Conservation (phyloP, 1,139 yeast species). For the Debaryomyces sp. region DNA sequence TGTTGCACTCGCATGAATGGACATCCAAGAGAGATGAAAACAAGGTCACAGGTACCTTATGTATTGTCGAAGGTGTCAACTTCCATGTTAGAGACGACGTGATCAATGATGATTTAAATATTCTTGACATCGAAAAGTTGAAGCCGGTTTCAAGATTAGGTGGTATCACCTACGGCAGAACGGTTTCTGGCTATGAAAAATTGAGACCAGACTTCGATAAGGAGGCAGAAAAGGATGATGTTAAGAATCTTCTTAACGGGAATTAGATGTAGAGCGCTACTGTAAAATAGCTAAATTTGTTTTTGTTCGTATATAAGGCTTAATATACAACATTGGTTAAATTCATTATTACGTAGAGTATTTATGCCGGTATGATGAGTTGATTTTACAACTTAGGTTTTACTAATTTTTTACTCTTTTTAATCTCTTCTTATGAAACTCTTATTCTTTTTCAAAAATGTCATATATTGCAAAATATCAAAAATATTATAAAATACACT, state of each 20-base stretch:
- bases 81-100: constrained; percentile 62
- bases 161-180: constrained; percentile 53
- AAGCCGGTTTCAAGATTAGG: constrained; percentile 61
- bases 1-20: constrained; percentile 49
- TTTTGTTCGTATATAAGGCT: not conserved
- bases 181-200: constrained; percentile 44
- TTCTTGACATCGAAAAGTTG: constrained; percentile 49
- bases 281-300: constrained; percentile 3
- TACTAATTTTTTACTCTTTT: too few species aligned
- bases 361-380: too few species aligned
- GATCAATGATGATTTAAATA: constrained; percentile 39
- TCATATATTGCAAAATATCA: too few species aligned
- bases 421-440: too few species aligned
- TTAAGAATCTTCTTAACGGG: not conserved
- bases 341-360: not conserved
- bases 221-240: constrained; percentile 13
- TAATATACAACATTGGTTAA: not conserved
- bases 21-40: constrained; percentile 40
- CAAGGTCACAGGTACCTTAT: constrained; percentile 40
- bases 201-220: constrained; percentile 43
- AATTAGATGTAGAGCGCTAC: constrained; percentile 3
- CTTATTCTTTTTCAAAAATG: too few species aligned
- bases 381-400: too few species aligned
- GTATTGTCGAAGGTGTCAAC: constrained; percentile 56
- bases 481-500: too few species aligned